Conservation (phyloP, 768 basidiomycete genomes). For the Calocybe cyanea region DNA sequence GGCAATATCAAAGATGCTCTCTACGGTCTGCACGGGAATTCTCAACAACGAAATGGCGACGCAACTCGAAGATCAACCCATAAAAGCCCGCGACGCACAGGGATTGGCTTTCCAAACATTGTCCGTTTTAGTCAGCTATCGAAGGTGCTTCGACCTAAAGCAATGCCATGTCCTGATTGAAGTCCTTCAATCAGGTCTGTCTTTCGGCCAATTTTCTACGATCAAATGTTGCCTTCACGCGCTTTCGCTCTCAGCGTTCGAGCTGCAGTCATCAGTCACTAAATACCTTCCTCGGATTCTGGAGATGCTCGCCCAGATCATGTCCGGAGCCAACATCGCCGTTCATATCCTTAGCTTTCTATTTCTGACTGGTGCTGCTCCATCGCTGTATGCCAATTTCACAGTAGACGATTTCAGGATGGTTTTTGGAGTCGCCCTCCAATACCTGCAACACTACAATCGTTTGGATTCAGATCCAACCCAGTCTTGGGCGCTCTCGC, state of each 20-base stretch:
- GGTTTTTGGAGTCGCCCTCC: slow-evolving; percentile 91
- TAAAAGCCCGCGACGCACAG: slow-evolving; percentile 80
- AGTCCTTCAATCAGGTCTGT: slow-evolving; percentile 65
- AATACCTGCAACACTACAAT: slow-evolving; percentile 91
- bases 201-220: slow-evolving; percentile 59
- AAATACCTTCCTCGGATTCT: slow-evolving; percentile 77
- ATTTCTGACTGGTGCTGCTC: slow-evolving; percentile 78
- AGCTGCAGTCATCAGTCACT: slow-evolving; percentile 77
- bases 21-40: slow-evolving; percentile 65
- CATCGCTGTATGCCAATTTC: slow-evolving; percentile 81
- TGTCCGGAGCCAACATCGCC: slow-evolving; percentile 89
- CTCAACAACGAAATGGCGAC: slow-evolving; percentile 53
- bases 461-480: slow-evolving; percentile 51
- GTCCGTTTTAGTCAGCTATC: slow-evolving; percentile 85
- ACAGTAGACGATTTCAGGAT: slow-evolving; percentile 88
- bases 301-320: slow-evolving; percentile 87
- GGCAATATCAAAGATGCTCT: slow-evolving; percentile 59
- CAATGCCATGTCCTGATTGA: slow-evolving; percentile 70
- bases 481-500: slow-evolving; percentile 82
- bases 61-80: slow-evolving; percentile 48
- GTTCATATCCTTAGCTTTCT: slow-evolving; percentile 96
- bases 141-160: slow-evolving; percentile 66
- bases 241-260: slow-evolving; percentile 82
- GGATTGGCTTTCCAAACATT: slow-evolving; percentile 85
- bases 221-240: slow-evolving; percentile 91